Evolutionary conservation across 129 eudicot species (phyloP), one percentile per base, ranked within the genome.

Genomic region (Ambrosia artemisiifolia): DNA sequence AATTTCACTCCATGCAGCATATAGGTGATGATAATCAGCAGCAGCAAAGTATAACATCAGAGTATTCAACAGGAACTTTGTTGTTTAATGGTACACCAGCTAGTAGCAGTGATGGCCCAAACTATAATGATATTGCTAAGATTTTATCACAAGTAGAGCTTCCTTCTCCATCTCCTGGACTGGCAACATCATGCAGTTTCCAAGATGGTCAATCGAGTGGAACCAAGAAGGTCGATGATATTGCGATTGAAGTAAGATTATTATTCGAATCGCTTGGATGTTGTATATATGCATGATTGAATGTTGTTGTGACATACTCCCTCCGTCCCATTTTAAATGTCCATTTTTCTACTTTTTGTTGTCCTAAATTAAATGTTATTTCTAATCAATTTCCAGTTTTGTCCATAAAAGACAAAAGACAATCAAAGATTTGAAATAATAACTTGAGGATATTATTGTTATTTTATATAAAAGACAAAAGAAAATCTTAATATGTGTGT

Each of bases 141-240:
- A 12, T 74, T n/a, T 50, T 74, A 61, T 50, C 78, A 20, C 54
- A 63, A n/a, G 78, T 74, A 50, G 71, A 74, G 40, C 78, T 74
- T 51, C 78, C 78, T 34, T 50, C 78, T 49, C 43, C 78, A 36
- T 74, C 72, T 9, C 78, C 72, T 2, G n/a, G 13, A 14, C 38
- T 35, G 40, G 16, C 44, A 48, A 49, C 71, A 18, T 6, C 63
- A 3, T 18, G 53, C 35, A 49, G 38, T 9, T 63, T 74, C 36
- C 53, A 74, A 10, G 3, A 74, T 20, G 78, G 78, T 74, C 79
- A 74, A 65, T 1, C 66, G 13, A 74, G 79, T 40, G 47, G 73
- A 19, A 40, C 57, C 11, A 75, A 53, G 10, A 65, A 75, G 33
- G 36, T 10, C 30, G 49, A 73, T 49, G 70, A 73, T 24, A 24